Evolutionary conservation across 148 eudicot species (phyloP).

Genomic region (Dysphania ambrosioides): DNA sequence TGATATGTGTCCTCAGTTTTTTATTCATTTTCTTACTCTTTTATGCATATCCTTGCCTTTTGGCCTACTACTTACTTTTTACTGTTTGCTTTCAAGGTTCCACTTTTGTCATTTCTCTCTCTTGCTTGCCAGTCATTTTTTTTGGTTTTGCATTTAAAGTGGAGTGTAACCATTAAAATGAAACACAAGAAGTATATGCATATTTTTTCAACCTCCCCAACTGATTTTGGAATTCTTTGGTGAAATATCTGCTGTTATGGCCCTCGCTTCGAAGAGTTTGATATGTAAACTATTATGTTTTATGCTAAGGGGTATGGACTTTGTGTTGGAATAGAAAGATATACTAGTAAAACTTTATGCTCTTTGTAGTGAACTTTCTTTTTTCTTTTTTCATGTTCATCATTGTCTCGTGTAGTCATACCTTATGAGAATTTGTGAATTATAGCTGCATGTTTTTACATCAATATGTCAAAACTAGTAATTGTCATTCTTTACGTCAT

Average conservation of each 20-base stretch:
- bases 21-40: no score
- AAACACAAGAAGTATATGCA: no score
- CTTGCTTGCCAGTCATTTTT: no score
- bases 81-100: no score
- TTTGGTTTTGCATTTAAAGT: no score
- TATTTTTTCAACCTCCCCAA: not conserved
- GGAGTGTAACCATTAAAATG: no score
- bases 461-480: no score
- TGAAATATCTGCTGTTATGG: not conserved
- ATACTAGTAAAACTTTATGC: not conserved
- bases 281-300: not conserved
- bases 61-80: no score
- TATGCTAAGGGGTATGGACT: not conserved
- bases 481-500: not conserved
- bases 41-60: no score
- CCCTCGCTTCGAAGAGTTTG: not conserved
- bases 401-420: not conserved
- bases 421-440: not conserved
- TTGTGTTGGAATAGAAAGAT: not conserved
- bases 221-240: conserved; percentile 5
- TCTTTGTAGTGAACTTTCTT: not conserved
- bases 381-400: not conserved
- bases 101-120: no score
- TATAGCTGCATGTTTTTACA: not conserved
- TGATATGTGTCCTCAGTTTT: no score